A percentile compares a stretch with the other conserved stretches of the same genome.
phyloP scores from a whole-genome alignment of 2,329 filamentous ascomycete genomes.

The Aspergillus chevalieri region DNA sequence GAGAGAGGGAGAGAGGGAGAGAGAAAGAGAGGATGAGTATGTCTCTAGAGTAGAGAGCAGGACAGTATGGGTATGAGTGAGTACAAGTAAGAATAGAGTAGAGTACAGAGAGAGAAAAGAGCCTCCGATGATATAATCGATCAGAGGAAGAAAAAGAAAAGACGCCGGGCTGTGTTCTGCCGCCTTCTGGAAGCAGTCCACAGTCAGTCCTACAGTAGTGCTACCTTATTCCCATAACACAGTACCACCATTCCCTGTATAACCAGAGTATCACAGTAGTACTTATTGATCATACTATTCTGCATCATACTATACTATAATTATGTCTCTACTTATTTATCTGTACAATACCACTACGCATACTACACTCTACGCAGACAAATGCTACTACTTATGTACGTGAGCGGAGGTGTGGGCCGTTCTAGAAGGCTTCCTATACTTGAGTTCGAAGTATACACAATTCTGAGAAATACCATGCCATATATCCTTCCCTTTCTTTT shows the following conservation, averaged over 20 bases:
- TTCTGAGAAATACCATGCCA: no score
- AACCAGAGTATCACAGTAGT: background rate
- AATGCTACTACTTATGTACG: no score
- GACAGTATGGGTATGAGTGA: background rate
- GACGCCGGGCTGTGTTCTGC: background rate
- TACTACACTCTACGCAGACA: no score
- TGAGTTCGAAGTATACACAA: no score
- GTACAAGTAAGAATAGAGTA: background rate
- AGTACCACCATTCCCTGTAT: background rate
- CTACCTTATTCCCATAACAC: no score
- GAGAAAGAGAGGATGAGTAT: background rate
- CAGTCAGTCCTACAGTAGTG: no score
- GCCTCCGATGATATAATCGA: background rate
- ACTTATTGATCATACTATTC: background rate
- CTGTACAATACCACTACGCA: background rate
- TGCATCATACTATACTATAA: background rate
- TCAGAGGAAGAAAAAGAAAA: conserved; percentile 1
- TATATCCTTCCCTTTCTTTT: no score
- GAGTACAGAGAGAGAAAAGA: background rate
- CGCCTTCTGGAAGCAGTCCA: conserved; percentile 15
- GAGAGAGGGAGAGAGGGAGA: conserved; percentile 3
- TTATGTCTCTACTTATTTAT: background rate
- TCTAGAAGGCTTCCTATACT: no score
- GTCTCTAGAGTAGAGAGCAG: background rate
- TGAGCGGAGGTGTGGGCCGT: no score